Conservation (phyloP, 2,329 filamentous ascomycete species). For the Sporothrix inflata region DNA sequence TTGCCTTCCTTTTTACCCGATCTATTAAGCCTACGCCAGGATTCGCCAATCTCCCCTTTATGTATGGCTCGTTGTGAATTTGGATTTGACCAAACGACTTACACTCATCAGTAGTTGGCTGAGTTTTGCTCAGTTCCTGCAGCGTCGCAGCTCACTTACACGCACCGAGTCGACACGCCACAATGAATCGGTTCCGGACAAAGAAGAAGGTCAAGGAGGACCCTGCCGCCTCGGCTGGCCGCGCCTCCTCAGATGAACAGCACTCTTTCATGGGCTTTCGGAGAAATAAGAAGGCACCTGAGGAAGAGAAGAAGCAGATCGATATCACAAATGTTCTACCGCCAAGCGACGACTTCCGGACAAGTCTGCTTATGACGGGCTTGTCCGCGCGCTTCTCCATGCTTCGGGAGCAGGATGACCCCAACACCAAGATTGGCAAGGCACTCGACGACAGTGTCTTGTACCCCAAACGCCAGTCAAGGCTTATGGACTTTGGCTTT, state of each 20-base stretch:
- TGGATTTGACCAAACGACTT: background rate
- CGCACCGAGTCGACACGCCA: conserved; percentile 29
- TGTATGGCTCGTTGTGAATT: background rate
- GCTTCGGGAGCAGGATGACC: conserved; percentile 92
- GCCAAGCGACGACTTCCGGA: conserved; percentile 86
- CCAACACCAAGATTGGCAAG: conserved; percentile 84
- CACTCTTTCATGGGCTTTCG: conserved; percentile 56
- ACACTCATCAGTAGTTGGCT: background rate
- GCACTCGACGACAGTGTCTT: conserved; percentile 94
- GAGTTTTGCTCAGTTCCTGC: conserved; percentile 12
- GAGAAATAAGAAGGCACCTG: conserved; percentile 57
- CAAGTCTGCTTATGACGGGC: conserved; percentile 93
- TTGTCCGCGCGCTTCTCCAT: conserved; percentile 96
- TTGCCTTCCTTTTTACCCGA: background rate
- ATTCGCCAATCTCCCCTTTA: background rate
- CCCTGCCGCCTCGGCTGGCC: conserved; percentile 37
- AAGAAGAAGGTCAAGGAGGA: conserved; percentile 72
- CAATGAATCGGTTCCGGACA: conserved; percentile 77
- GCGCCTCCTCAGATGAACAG: conserved; percentile 57
- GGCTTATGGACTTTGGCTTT: conserved; percentile 70
- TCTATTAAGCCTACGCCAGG: background rate
- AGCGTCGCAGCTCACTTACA: background rate
- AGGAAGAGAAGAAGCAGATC: conserved; percentile 65
- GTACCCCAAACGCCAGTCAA: conserved; percentile 78
- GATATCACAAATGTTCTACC: conserved; percentile 77